Base-by-base conservation (phyloP, 2,329 filamentous ascomycete species). In the Fusarium cicatricum region DNA sequence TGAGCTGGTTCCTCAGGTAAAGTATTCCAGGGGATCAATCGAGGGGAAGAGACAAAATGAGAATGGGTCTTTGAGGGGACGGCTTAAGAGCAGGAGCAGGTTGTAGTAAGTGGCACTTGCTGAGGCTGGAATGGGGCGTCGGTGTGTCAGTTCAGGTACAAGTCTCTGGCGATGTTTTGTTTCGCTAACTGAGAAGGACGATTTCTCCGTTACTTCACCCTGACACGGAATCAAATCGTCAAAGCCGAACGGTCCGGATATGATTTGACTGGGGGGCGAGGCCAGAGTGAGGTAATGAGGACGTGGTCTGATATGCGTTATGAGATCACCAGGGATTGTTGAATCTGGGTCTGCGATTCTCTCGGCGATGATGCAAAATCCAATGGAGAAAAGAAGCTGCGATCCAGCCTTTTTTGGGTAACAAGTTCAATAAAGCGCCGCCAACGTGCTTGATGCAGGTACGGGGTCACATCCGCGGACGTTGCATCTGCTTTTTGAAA, bases 241-340 rank as follows among this genome's bases (percentile, higher is more conserved):
- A 57, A 46, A 60, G 39, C 60, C 51, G 55, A 47, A 33, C 40
- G 43, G 55, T 48, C 51, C 51, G 21, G 21, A 16, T 43, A 29
- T 41, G 29, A 40, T 11, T 16, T 50, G 47, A 52, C 52, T 29
- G n/a, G 31, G 38, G 52, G 55, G 31, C 38, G 51, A 49, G 5
- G 23, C 23, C 9, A 26, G 23, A 53, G 48, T 56, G 53, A 65
- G 62, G 59, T 42, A 52, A 59, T 39, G 54, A 34, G 52, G 48
- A 58, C 21, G 66, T 68, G 66, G 66, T 58, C 66, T 68, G 66
- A 68, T 65, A 58, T 63, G 61, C 48, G 54, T 29, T 50, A 65
- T 68, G 65, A 67, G 62, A 59, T 65, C 53, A 60, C 62, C 57
- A 38, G 54, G 46, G 48, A 26, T 54, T 12, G 48, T 23, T 15